Percentiles rank a stretch among this genome's conserved stretches.
phyloP scores from a whole-genome alignment of 108 stramenopile genomes.

The Skeletonema tropicum region DNA sequence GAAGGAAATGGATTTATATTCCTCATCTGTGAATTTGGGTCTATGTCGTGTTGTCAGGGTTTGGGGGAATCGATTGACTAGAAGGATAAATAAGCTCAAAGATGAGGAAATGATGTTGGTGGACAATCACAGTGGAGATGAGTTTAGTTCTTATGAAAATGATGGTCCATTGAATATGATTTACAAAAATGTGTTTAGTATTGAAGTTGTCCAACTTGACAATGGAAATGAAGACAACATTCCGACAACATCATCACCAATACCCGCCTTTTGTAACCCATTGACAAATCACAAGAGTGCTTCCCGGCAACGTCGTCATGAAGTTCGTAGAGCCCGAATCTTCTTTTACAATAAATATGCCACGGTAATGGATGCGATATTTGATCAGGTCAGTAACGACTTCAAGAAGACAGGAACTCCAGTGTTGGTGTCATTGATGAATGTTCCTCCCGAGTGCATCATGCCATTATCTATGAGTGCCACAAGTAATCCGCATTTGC shows the following conservation, averaged over 20 bases:
- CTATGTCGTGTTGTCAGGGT: constrained; percentile 48
- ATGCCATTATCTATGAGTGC: constrained; percentile 45
- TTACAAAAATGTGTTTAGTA: constrained; percentile 57
- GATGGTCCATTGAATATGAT: constrained; percentile 62
- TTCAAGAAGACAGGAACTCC: constrained; percentile 10
- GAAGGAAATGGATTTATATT: constrained; percentile 52
- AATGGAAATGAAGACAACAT: neutral
- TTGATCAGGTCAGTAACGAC: constrained; percentile 14
- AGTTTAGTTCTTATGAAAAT: constrained; percentile 43
- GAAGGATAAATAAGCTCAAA: constrained; percentile 30
- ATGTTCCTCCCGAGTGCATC: constrained; percentile 68
- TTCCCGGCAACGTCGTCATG: constrained; percentile 37
- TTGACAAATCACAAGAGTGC: constrained; percentile 8
- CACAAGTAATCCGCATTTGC: constrained; percentile 21
- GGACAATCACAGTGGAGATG: neutral
- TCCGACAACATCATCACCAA: constrained; percentile 9
- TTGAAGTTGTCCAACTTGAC: constrained; percentile 60
- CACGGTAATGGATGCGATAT: constrained; percentile 27
- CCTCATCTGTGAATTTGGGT: constrained; percentile 31
- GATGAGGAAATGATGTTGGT: neutral
- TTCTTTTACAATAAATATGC: constrained; percentile 78
- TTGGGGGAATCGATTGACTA: constrained; percentile 58
- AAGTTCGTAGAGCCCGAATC: constrained; percentile 47
- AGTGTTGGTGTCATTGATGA: constrained; percentile 28
- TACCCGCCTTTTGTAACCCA: constrained; percentile 15